phyloP scores from a whole-genome alignment of 441 rosid species.

The Raphanus hybrid region DNA sequence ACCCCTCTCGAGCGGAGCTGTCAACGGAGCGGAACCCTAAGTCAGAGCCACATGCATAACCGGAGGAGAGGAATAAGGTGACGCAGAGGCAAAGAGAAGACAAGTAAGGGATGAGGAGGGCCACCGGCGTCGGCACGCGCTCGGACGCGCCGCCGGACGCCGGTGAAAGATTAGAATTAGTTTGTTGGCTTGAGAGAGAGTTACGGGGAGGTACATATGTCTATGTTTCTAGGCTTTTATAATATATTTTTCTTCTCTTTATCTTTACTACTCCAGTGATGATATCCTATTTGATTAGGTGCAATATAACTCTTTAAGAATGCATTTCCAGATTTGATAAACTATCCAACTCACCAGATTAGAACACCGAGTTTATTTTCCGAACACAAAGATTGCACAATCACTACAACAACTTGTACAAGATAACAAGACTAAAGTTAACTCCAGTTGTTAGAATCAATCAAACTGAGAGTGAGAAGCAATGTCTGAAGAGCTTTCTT shows the following conservation, averaged over 20 bases:
- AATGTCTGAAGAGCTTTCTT: slow-evolving; percentile 53
- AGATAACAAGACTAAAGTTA: not conserved
- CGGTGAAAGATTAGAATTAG: no score
- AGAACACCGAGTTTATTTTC: not conserved
- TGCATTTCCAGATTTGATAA: not conserved
- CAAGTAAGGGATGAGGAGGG: no score
- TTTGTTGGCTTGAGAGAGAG: no score
- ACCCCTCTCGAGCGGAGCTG: no score
- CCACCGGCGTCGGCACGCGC: no score
- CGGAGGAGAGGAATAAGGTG: no score
- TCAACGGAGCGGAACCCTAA: no score
- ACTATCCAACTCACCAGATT: slow-evolving; percentile 24
- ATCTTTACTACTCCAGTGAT: not conserved
- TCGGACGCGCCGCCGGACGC: no score
- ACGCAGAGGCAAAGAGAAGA: no score
- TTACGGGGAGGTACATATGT: no score
- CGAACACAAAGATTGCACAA: slow-evolving; percentile 11
- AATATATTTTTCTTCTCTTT: not conserved
- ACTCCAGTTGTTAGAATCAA: not conserved
- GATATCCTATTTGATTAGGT: slow-evolving; percentile 5
- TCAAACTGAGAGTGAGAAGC: not conserved
- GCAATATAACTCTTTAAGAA: not conserved
- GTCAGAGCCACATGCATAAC: no score
- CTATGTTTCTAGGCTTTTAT: slow-evolving; percentile 7
- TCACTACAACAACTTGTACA: slow-evolving; percentile 8